Evolutionary conservation across 192 early-diverging fungal genomes (phyloP), one percentile per base, ranked within the genome.

Genomic region (Ambispora gerdemannii): DNA sequence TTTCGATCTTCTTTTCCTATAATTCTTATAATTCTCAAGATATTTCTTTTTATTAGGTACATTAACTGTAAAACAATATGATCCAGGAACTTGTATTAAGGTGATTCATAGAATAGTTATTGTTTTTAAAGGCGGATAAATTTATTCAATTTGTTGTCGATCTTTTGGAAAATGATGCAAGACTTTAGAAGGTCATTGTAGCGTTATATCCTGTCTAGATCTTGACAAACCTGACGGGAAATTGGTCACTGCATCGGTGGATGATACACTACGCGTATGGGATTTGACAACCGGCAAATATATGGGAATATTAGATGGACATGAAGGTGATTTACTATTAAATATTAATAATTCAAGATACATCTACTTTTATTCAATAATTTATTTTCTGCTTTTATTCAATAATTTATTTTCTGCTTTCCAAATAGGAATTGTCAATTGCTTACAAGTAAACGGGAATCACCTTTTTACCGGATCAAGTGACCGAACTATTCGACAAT

Each of bases 201-300:
- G 83, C 11, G 75, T 76, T 0, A 78, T 91, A 15, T 83, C 86
- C 0, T 81, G 78, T 8, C 28, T 92, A 7, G 86, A 85, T 66
- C 78, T 86, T 72, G 83, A 89, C 51, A 77, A 80, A n/a, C 74
- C 73, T 7, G 52, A 80, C 24, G 88, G 83, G 2, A 80, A 80
- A 3, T 38, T 91, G 7, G 85, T 89, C 0, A 86, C 91, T 0
- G 83, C 88, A 13, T 88, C 89, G 4, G 73, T 84, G 27, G 91
- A 92, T 75, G 86, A 83, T 32, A 88, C 88, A 25, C 83, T 87
- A 20, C 84, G 87, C 6, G 79, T 88, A 67, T 92, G 91, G 89
- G 87, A 91, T 56, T 72, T 90, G 30, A 62, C 82, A 20, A 80
- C 75, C 31, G 75, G 84, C 11, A 82, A 82, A 51, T 87, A 83